phyloP scores from a whole-genome alignment of 495 filamentous ascomycete genomes.

The Filosporella fistucella region DNA sequence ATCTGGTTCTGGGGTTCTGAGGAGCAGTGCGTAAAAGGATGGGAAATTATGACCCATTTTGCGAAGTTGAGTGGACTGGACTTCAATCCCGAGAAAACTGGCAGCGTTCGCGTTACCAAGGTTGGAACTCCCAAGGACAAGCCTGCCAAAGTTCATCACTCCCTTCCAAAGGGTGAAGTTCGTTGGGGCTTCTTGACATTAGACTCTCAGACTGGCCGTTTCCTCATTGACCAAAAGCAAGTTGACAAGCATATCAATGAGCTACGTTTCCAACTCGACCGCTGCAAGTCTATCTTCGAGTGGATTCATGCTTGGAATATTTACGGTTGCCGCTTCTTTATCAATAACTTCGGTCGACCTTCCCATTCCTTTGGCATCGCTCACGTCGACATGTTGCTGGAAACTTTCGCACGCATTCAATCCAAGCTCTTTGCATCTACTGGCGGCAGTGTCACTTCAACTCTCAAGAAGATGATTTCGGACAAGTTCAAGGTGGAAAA shows the following conservation, averaged over 20 bases:
- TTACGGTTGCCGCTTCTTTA: constrained; percentile 57
- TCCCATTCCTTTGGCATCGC: constrained; percentile 56
- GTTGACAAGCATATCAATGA: constrained; percentile 59
- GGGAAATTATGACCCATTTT: constrained; percentile 51
- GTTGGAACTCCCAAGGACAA: constrained; percentile 13
- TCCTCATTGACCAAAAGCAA: constrained; percentile 55
- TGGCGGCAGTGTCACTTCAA: constrained; percentile 48
- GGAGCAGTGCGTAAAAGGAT: constrained; percentile 46
- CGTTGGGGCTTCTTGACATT: constrained; percentile 62
- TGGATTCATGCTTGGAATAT: constrained; percentile 62
- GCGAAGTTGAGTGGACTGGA: constrained; percentile 46
- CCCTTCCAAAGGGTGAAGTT: constrained; percentile 51
- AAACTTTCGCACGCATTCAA: constrained; percentile 55
- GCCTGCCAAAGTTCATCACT: constrained; percentile 16
- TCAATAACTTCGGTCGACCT: constrained; percentile 57
- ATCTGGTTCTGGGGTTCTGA: constrained; percentile 64
- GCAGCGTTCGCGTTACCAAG: constrained; percentile 35
- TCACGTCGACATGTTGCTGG: constrained; percentile 59
- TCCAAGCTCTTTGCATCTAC: constrained; percentile 38
- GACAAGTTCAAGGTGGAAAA: constrained; percentile 48
- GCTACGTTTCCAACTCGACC: constrained; percentile 52
- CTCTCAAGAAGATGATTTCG: constrained; percentile 48
- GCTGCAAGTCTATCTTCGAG: constrained; percentile 50
- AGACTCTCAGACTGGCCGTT: constrained; percentile 45
- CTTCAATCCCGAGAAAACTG: constrained; percentile 54